A percentile compares a stretch with the other conserved stretches of the same genome.
These are phyloP conservation scores for Xylaria hypoxylon DNA, from an alignment of 2,329 filamentous ascomycete genomes.

Conservation along the genomic window DNA sequence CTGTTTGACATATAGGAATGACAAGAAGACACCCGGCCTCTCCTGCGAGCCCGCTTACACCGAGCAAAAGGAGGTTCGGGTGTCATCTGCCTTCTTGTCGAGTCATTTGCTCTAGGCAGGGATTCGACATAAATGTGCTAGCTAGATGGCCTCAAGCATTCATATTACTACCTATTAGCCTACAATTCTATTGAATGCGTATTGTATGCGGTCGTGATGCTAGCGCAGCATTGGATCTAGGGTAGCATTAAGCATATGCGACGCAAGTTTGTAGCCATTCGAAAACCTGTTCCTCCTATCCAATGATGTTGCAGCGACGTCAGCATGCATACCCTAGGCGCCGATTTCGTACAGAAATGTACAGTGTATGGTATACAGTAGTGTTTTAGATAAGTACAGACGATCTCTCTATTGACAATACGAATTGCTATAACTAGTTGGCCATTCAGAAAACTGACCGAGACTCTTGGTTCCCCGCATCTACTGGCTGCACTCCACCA, in stretches of 20 bases:
- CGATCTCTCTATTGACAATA: too few species aligned
- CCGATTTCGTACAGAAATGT: constrained; percentile 13
- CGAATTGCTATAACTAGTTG: not conserved
- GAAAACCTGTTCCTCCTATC: constrained; percentile 18
- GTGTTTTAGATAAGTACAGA: not conserved
- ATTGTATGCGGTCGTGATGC: not conserved
- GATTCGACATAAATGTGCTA: not conserved
- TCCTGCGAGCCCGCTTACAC: not conserved
- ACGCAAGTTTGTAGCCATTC: constrained; percentile 3
- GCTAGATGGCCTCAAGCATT: constrained; percentile 13
- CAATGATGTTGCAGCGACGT: constrained; percentile 48
- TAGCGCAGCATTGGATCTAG: not conserved
- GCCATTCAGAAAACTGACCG: not conserved
- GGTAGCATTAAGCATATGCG: not conserved
- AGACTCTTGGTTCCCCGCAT: not conserved
- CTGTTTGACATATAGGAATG: constrained; percentile 1
- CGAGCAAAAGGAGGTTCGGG: not conserved
- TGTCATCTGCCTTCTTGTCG: not conserved
- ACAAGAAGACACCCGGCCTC: not conserved
- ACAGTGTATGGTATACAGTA: not conserved
- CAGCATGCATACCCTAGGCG: constrained; percentile 45
- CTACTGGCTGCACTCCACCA: not conserved
- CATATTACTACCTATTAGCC: not conserved
- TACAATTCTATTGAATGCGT: not conserved
- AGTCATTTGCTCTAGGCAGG: constrained; percentile 2